Base-by-base conservation (phyloP, 768 basidiomycete species). In the Hygrophoropsis aurantiaca region DNA sequence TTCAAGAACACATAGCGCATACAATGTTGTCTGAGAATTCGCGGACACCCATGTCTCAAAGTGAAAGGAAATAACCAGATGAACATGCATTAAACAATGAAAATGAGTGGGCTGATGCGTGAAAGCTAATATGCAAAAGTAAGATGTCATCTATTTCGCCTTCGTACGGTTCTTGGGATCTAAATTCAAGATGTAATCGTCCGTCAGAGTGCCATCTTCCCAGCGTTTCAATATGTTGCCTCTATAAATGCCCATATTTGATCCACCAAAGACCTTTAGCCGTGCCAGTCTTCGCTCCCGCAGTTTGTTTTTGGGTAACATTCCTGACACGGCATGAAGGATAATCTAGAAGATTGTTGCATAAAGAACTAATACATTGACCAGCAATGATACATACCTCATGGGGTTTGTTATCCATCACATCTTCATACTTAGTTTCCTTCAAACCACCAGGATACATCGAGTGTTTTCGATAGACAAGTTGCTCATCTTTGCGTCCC, bases 291-390 rank as follows among this genome's bases (percentile, higher is more conserved):
- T 80, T 38, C 90, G 78, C 39, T 95, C 90, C 20, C 97, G 82
- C 51, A 97, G 82, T 53, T 88, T 94, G 75, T 99, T 99, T 71
- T 98, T 99, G 26, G 95, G 97, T 45, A 99, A 75, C 97, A 99
- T 99, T 58, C 95, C 92, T 10, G 95, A 89, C 4, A 99, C 97
- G 3, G 97, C 97, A 54, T 91, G 82, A 11, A 92, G 84, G 48
- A 99, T 92, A 56, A 98, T 90, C 97, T 99, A 62, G 13, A 46
- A 16, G 25, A 42, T 32, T 27, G 35, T 15, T 42, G 21, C 34
- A 21, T 44, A 36, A 45, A 42, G 15, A 38, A 39, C 4, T 11
- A 16, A 46, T 30, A 25, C 23, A 24, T 46, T 32, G 24, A 3
- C 45, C 42, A 18, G 33, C 25, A 48, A 39, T 37, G 23, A 10